Conservation (phyloP, 2,329 filamentous ascomycete species). For the Ophiostoma sp. region DNA sequence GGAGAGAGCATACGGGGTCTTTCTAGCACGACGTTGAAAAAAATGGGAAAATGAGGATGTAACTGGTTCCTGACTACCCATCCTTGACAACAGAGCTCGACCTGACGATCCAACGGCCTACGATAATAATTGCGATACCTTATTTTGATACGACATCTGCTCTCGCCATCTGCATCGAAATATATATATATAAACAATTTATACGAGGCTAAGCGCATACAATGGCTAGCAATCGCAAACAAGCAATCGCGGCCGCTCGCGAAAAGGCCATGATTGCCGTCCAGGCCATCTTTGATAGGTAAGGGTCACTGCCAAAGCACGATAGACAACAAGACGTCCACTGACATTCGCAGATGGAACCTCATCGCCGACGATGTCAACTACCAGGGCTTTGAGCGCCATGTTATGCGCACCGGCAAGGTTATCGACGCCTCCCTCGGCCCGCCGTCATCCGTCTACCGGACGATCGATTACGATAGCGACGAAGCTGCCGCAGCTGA, state of each 20-base stretch:
- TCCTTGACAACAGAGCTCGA: neutral
- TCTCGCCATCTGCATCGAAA: neutral
- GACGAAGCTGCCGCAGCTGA: neutral
- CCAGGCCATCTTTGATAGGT: conserved; percentile 28
- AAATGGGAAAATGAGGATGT: neutral
- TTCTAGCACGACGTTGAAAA: neutral
- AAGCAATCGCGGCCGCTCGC: neutral
- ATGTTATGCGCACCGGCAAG: conserved; percentile 30
- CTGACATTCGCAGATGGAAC: conserved; percentile 28
- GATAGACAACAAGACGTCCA: too few relatives aligned
- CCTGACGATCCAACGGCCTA: neutral
- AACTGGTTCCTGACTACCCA: neutral
- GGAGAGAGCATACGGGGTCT: neutral
- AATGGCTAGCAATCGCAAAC: neutral
- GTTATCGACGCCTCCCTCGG: conserved; percentile 36
- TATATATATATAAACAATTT: neutral
- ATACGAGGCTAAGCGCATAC: neutral
- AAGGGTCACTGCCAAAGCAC: neutral
- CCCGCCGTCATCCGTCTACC: conserved; percentile 21
- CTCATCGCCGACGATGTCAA: conserved; percentile 25
- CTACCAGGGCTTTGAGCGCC: conserved; percentile 31
- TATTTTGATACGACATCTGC: neutral
- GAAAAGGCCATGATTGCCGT: conserved; percentile 24
- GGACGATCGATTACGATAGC: neutral
- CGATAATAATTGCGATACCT: neutral